Conservation (phyloP, 2,329 filamentous ascomycete genomes). For the Albophoma yamanashiensis region DNA sequence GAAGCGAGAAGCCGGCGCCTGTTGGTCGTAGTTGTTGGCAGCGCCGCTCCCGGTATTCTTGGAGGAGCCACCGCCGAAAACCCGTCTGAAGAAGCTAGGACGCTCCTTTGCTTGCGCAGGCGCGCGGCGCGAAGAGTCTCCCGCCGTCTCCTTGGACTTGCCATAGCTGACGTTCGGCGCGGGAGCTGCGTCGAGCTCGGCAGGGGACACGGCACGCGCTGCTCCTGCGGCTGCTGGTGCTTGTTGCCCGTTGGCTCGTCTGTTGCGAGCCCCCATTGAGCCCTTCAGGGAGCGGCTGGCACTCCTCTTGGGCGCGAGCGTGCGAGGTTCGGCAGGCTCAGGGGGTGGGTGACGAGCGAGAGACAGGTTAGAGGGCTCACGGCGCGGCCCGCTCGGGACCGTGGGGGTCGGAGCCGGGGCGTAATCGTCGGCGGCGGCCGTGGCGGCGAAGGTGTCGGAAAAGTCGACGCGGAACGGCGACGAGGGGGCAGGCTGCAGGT, state of each 20-base stretch:
- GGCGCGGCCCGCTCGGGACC: constrained; percentile 68
- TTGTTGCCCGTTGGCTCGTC: constrained; percentile 15
- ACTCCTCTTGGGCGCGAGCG: constrained; percentile 44
- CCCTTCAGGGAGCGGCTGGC: constrained; percentile 43
- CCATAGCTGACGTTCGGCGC: constrained; percentile 49
- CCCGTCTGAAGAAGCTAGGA: constrained; percentile 83
- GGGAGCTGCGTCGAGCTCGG: constrained; percentile 42
- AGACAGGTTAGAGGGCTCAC: constrained; percentile 23
- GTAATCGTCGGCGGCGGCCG: constrained; percentile 37
- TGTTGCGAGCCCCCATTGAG: constrained; percentile 22
- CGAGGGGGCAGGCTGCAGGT: constrained; percentile 13
- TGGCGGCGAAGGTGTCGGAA: constrained; percentile 31
- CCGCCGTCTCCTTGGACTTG: constrained; percentile 42
- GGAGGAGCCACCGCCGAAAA: constrained; percentile 63
- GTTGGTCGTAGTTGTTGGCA: neutral
- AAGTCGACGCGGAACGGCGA: constrained; percentile 37
- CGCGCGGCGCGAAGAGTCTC: constrained; percentile 29
- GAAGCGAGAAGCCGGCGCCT: constrained; percentile 2
- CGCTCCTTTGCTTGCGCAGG: constrained; percentile 50
- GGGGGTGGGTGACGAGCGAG: constrained; percentile 26
- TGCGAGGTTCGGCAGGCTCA: constrained; percentile 25
- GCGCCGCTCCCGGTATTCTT: constrained; percentile 30
- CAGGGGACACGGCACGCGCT: constrained; percentile 16
- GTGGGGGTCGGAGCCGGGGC: constrained; percentile 82
- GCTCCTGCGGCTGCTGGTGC: constrained; percentile 2